Base-by-base conservation (phyloP, 139 green algal species). In the Asterochloris sp. region DNA sequence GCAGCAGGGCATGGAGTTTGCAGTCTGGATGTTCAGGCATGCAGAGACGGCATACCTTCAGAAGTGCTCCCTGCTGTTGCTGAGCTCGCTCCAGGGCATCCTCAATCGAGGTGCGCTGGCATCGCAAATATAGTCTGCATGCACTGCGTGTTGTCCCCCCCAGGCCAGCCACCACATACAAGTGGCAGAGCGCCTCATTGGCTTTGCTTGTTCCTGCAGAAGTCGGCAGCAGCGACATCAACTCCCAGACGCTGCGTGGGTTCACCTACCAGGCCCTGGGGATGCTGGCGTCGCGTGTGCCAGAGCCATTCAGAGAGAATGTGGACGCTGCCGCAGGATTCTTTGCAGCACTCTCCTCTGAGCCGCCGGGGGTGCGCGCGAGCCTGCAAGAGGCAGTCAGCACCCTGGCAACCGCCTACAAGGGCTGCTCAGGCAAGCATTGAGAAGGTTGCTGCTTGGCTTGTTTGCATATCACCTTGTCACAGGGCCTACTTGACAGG, bases 1-100 rank as follows among this genome's bases (percentile, higher is more conserved):
- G 80, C 85, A 91, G 81, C 75, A 84, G 54, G 95, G 94, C 66
- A 96, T 98, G 90, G 92, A 98, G 92, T 95, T 98, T 89, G 88
- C 92, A 11, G 95, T 94, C 24, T 97, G 93, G 92, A 82, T 96
- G 54, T 90, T 97, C 78, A 91, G 91, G 88, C 93, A 98, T 79
- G 92, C 92, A 0, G 74, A 73, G 0, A 27, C 86, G 0, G 78
- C 89, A 66, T 90, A 93, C 82, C 90, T 98, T 14, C 83, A 85
- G 54, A 87, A 88, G 9, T 88, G 92, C 69, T 92, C 90, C 6
- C 82, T 84, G 0, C 85, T 93, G n/a, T 81, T 95, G 76, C 75
- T 90, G 64, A 82, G 78, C 69, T 85, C 91, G 64, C 85, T 94
- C n/a, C 14, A 79, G 2, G 83, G 38, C 38, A 54, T 92, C 16